Evolutionary conservation across 1,139 yeast genomes (phyloP).

Genomic region (Entelexis paramagnoliae): DNA sequence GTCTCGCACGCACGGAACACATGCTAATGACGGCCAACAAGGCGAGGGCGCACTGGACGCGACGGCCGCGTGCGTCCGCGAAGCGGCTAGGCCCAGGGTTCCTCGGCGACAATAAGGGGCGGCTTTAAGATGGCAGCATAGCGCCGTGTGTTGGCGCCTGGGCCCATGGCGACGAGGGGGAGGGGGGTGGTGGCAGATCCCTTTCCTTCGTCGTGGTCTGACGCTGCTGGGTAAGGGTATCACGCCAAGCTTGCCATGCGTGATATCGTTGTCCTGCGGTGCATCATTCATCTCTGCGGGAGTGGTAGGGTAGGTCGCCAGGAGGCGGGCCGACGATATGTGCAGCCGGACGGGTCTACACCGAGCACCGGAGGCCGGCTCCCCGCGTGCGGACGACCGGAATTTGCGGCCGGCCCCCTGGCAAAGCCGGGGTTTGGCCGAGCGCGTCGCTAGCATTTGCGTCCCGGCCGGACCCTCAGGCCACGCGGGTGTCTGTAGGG

Average conservation of each 20-base stretch:
- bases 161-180: background rate
- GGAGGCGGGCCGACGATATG: background rate
- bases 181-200: too few relatives aligned
- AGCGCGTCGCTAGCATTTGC: too few relatives aligned
- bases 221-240: background rate
- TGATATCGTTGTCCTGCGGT: constrained; percentile 3
- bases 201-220: background rate
- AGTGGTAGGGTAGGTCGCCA: background rate
- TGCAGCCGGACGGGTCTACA: background rate
- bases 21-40: too few relatives aligned
- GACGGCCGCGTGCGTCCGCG: too few relatives aligned
- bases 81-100: background rate
- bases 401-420: too few relatives aligned
- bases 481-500: background rate
- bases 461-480: too few relatives aligned
- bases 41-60: too few relatives aligned
- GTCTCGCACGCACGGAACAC: background rate
- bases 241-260: constrained; percentile 7
- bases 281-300: background rate
- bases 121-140: background rate
- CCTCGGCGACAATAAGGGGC: background rate
- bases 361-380: too few relatives aligned
- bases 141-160: background rate
- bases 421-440: too few relatives aligned
- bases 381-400: too few relatives aligned